Conservation (phyloP, 2,329 filamentous ascomycete species). For the Sclerotinia borealis region DNA sequence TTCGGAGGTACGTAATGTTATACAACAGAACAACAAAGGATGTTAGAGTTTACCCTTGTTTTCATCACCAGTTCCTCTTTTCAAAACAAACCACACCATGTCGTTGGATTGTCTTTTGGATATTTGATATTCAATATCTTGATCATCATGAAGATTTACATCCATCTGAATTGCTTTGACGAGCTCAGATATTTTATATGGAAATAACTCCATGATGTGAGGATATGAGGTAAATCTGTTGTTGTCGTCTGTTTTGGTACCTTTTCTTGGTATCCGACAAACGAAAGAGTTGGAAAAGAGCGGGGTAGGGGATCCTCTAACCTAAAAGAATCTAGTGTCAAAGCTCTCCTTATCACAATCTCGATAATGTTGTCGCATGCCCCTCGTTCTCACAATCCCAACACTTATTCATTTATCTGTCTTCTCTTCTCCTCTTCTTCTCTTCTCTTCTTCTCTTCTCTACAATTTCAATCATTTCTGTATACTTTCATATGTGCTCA, state of each 20-base stretch:
- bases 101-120: not conserved
- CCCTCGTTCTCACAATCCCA: not conserved
- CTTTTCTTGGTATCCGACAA: not conserved
- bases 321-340: not conserved
- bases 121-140: too few species aligned
- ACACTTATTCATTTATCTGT: not conserved
- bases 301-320: slow-evolving; percentile 3
- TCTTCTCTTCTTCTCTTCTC: not conserved
- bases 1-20: not conserved
- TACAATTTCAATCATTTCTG: not conserved
- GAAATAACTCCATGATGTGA: not conserved
- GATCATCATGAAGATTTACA: not conserved
- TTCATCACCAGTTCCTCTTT: not conserved
- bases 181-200: not conserved
- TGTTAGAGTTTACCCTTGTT: not conserved
- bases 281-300: not conserved
- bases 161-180: not conserved
- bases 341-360: not conserved
- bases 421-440: not conserved
- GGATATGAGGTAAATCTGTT: not conserved
- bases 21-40: slow-evolving; percentile 1
- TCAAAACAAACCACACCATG: not conserved
- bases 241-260: not conserved
- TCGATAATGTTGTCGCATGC: not conserved
- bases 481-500: not conserved